Evolutionary conservation across 2,329 filamentous ascomycete genomes (phyloP).

Genomic region (Macrophomina pseudophaseolina): DNA sequence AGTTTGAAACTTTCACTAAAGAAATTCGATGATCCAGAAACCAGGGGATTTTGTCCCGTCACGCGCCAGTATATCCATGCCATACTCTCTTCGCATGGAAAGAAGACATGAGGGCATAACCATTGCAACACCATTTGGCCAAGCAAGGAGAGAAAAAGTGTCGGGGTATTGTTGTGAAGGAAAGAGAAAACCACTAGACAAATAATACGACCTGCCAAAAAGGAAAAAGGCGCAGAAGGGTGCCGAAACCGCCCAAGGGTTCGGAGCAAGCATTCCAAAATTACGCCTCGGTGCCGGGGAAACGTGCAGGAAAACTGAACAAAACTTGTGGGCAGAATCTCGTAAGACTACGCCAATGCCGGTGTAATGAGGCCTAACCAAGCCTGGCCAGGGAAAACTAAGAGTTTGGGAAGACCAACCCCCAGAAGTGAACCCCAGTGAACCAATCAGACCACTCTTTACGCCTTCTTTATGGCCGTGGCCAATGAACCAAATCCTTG

Average conservation of each 20-base stretch:
- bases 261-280: background rate
- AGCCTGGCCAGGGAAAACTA: constrained; percentile 7
- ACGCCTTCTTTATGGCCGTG: constrained; percentile 17
- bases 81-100: background rate
- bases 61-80: constrained; percentile 14
- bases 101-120: background rate
- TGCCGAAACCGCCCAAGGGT: background rate
- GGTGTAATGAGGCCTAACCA: constrained; percentile 3
- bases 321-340: background rate
- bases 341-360: constrained; percentile 15
- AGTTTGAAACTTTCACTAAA: background rate
- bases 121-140: constrained; percentile 15
- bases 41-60: background rate
- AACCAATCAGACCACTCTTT: constrained; percentile 21
- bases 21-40: background rate
- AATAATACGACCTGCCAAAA: background rate
- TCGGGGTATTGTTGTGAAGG: constrained; percentile 16
- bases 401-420: background rate
- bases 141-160: constrained; percentile 18
- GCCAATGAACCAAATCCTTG: constrained; percentile 4
- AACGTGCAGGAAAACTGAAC: background rate
- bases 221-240: background rate
- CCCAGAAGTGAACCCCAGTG: background rate
- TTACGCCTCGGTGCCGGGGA: background rate
- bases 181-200: background rate